Percentiles rank a stretch among this genome's conserved stretches.
These are phyloP conservation scores for Tylopilus sp. DNA, from an alignment of 768 basidiomycete species.

Conservation along the genomic window DNA sequence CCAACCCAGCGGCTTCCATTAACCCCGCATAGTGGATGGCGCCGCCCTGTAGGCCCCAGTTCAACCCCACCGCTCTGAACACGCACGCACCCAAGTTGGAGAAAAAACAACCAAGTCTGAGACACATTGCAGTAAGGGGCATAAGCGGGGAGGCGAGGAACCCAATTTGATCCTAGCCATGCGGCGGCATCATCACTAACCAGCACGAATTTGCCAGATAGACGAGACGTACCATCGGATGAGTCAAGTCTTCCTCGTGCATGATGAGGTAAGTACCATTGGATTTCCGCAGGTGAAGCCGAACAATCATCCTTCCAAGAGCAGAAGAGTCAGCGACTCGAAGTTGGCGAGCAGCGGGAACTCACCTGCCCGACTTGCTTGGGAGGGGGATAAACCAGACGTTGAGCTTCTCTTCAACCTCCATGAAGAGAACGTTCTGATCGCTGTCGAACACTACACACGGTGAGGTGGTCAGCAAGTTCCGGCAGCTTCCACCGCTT, in stretches of 20 bases:
- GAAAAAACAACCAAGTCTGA: slow-evolving; percentile 20
- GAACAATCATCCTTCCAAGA: slow-evolving; percentile 41
- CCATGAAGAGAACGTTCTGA: slow-evolving; percentile 43
- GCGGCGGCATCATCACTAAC: neutral
- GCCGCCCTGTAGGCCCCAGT: slow-evolving; percentile 20
- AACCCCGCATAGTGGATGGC: slow-evolving; percentile 15
- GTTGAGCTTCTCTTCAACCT: slow-evolving; percentile 40
- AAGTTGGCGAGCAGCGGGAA: neutral
- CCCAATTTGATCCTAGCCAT: slow-evolving; percentile 21
- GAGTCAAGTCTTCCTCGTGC: slow-evolving; percentile 58
- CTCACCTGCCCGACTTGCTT: slow-evolving; percentile 46
- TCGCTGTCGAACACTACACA: slow-evolving; percentile 47
- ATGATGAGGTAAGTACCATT: slow-evolving; percentile 43
- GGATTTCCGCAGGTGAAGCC: slow-evolving; percentile 48
- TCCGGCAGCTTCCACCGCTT: neutral
- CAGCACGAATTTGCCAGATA: neutral
- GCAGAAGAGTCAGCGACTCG: neutral
- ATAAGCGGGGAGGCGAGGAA: slow-evolving; percentile 19
- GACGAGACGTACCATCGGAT: slow-evolving; percentile 41
- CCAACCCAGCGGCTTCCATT: slow-evolving; percentile 21
- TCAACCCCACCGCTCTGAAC: slow-evolving; percentile 17
- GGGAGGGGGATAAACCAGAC: slow-evolving; percentile 49
- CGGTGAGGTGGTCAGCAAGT: neutral
- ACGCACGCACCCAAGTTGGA: slow-evolving; percentile 24
- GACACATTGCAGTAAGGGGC: slow-evolving; percentile 12